Conservation (phyloP, 345 rosid species). For the Linum usitatissimum region DNA sequence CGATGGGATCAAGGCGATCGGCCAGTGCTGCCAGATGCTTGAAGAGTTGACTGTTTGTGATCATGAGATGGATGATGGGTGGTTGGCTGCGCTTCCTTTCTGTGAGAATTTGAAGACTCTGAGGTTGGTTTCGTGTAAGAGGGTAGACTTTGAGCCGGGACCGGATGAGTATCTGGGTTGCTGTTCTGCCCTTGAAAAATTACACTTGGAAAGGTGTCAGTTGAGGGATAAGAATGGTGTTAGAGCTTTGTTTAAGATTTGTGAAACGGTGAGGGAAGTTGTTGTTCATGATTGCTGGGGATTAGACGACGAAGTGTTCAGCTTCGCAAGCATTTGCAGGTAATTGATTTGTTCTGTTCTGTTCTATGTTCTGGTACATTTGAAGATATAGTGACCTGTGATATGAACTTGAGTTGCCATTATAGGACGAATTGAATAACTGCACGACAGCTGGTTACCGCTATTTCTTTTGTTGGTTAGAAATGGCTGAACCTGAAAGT, state of each 20-base stretch:
- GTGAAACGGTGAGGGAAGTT: constrained; percentile 60
- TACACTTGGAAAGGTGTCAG: constrained; percentile 75
- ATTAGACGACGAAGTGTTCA: constrained; percentile 63
- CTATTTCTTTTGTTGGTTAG: background rate
- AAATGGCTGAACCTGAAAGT: background rate
- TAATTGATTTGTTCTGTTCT: constrained; percentile 14
- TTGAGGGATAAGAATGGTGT: constrained; percentile 46
- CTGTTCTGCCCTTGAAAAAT: constrained; percentile 70
- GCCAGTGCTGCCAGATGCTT: constrained; percentile 88
- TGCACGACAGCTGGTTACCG: too few species aligned
- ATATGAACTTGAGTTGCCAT: too few species aligned
- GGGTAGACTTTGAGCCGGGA: constrained; percentile 67
- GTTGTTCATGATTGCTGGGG: constrained; percentile 88
- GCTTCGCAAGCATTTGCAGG: constrained; percentile 54
- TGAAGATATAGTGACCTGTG: too few species aligned
- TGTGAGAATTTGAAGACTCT: constrained; percentile 86
- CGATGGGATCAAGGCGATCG: constrained; percentile 88
- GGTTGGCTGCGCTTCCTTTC: constrained; percentile 72
- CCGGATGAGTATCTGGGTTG: constrained; percentile 46
- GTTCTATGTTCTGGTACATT: too few species aligned
- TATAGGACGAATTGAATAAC: too few species aligned
- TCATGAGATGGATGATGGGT: constrained; percentile 89
- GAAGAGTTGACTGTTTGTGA: constrained; percentile 71
- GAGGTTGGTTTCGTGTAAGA: constrained; percentile 59
- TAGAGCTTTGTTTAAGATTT: constrained; percentile 60